Base-by-base conservation (phyloP, 1,284 basidiomycete species). In the Cryptococcus neoformans region DNA sequence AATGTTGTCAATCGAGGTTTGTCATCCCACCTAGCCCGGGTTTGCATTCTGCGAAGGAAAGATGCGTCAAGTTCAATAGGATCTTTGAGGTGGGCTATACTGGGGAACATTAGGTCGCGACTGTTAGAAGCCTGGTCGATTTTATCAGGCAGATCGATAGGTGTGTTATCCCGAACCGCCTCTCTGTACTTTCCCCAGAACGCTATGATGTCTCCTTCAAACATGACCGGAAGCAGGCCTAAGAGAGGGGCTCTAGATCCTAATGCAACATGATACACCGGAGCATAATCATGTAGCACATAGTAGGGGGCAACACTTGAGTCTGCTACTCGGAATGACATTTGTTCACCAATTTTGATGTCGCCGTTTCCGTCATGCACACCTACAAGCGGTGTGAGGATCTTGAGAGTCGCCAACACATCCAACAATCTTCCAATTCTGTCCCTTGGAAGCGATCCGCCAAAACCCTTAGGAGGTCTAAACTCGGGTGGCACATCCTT, bases 211-310 rank as follows among this genome's bases (percentile, higher is more conserved):
- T 74, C 62, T 9, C 57, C 54, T 10, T 46, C 39, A 3, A 42
- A 58, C n/a, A n/a, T 51, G 36, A 66, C 55, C 0, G 64, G 63
- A 37, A 69, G 48, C n/a, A 70, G 51, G 28, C 70, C 72, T 1
- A 72, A 49, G 5, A 71, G 45, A 8, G 62, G 51, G 3, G 65
- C 45, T 0, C 50, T 41, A 6, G 53, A 54, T 3, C 55, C 50
- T 7, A 57, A 56, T 0, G 66, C 67, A 44, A 74, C 56, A 46
- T 73, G 67, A 51, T 72, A 76, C 3, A 76, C 58, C 0, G 74
- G 74, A 9, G 60, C 69, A 16, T 58, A 63, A 34, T 73, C 69
- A 53, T 72, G 65, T 0, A 73, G 21, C 39, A 70, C 37, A 48
- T 69, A 76, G 58, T 67, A 69, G 2, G 63, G 63, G 67, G 58